Base-by-base conservation (phyloP, 805 yeast species). In the Lipomyces lipofer region DNA sequence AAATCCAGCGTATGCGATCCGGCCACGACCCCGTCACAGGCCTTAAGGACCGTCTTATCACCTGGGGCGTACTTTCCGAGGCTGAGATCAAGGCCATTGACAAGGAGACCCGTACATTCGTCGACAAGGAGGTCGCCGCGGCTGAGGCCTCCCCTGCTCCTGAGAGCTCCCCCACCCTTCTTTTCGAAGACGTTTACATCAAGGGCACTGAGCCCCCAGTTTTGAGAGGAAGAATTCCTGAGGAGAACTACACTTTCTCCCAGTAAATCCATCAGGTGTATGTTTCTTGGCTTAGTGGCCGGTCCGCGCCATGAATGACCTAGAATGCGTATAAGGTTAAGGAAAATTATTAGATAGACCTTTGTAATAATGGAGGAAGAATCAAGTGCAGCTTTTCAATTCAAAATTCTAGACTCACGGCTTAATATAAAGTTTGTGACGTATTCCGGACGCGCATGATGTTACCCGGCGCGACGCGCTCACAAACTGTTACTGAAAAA, bases 1-100 rank as follows among this genome's bases (percentile, higher is more conserved):
- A 94, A 80, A 94, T 94, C 66, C 97, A 91, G 79, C 92, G 92
- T 80, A 91, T 94, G 97, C 88, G 99, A 81, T 89, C 98, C 42
- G 87, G 89, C 80, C 90, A 87, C 73, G 99, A 94, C 75, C 97
- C 98, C 67, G 89, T 94, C 73, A 91, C 96, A 53, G 98, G 98
- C 66, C 83, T 94, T 71, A 92, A 91, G 82, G 84, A 84, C 68
- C 87, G 83, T 61, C 78, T 94, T 64, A 72, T 91, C 68, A 97
- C 90, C 66, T 79, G 83, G 72, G 82, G 79, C 61, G 83, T 94
- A 66, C 95, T 97, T 60, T 79, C 95, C 58, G 99, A 92, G 80
- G 95, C 85, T 56, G 98, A 94, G 79, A 81, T 94, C 74, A 92
- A 90, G 80, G 73, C 87, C 58, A 86, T 89, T 72, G 99, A 94